Evolutionary conservation across 2,329 filamentous ascomycete genomes (phyloP), one percentile per base, ranked within the genome.

Genomic region (Hypoxylon sp.): DNA sequence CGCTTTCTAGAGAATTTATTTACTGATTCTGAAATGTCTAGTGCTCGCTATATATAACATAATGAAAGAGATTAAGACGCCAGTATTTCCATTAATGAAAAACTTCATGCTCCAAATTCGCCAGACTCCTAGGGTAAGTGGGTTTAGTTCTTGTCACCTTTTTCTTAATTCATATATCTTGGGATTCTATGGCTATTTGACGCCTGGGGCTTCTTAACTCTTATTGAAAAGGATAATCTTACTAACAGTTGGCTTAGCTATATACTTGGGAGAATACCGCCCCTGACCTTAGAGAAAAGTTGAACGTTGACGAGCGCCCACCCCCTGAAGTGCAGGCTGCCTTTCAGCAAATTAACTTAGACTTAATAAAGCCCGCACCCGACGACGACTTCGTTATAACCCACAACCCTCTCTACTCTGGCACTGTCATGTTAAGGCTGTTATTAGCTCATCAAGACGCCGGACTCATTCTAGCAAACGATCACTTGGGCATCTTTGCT

Each of bases 331-430:
- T 41, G 14, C 14, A n/a, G 5, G n/a, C 36, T 6, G 14, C 14
- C 19, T 32, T 32, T 1, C 5, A 50, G 25, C n/a, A n/a, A 17
- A 32, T 50, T 14, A 30, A 34, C 6, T 3, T 32, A 19, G 23
- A 19, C 3, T 50, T 50, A 14, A 34, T 50, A n/a, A 17, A 28
- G 6, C 48, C 50, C 5, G 30, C 30, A 3, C 30, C 17, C 4
- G 32, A 17, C 6, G 13, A 14, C n/a, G 32, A 52, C n/a, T 52
- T 52, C 32, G 19, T 19, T 5, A 25, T 52, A 11, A 52, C 19
- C 6, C 50, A 38, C 17, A 52, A 52, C 5, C 50, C 32, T 21
- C 17, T 34, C 19, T 34, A 52, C 13, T 52, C 50, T 6, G 50
- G 50, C 2, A 38, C 17, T 38, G 11, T 11, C 6, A 13, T 38